Conservation (phyloP, 495 filamentous ascomycete species). For the Penicillium dipodomyicola region DNA sequence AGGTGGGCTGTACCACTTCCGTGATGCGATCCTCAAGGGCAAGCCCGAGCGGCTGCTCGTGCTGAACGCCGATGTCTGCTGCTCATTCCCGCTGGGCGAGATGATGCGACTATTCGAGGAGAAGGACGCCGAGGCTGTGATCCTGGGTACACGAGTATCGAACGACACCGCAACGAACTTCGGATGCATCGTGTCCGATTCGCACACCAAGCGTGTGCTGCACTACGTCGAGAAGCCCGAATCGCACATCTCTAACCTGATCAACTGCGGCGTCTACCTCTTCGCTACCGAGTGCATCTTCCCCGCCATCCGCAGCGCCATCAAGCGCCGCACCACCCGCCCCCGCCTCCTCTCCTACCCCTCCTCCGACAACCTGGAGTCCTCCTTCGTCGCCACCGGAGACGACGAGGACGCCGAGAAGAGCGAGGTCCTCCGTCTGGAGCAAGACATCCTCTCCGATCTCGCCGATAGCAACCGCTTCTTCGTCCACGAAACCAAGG, state of each 20-base stretch:
- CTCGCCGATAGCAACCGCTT: slow-evolving; percentile 97
- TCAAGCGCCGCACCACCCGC: slow-evolving; percentile 91
- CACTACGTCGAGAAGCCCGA: slow-evolving; percentile 99
- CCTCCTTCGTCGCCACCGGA: slow-evolving; percentile 64
- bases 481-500: slow-evolving; percentile 97
- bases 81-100: slow-evolving; percentile 93
- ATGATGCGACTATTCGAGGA: slow-evolving; percentile 94
- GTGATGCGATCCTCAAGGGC: slow-evolving; percentile 97
- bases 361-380: slow-evolving; percentile 88
- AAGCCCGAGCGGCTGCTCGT: slow-evolving; percentile 94
- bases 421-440: slow-evolving; percentile 88
- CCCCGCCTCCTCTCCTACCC: slow-evolving; percentile 91
- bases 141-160: slow-evolving; percentile 87
- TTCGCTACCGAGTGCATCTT: slow-evolving; percentile 96
- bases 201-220: slow-evolving; percentile 90
- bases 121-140: slow-evolving; percentile 95
- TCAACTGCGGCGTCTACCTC: slow-evolving; percentile 99
- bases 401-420: slow-evolving; percentile 72
- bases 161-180: slow-evolving; percentile 95
- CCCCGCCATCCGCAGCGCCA: slow-evolving; percentile 89
- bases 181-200: slow-evolving; percentile 94
- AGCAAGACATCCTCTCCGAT: slow-evolving; percentile 96
- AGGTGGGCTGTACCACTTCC: slow-evolving; percentile 98
- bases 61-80: slow-evolving; percentile 98
- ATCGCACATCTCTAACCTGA: slow-evolving; percentile 95